Percentiles rank a stretch among this genome's conserved stretches.
Evolutionary conservation across 1,284 basidiomycete genomes (phyloP).

Genomic region (Rhodotorula sp.): DNA sequence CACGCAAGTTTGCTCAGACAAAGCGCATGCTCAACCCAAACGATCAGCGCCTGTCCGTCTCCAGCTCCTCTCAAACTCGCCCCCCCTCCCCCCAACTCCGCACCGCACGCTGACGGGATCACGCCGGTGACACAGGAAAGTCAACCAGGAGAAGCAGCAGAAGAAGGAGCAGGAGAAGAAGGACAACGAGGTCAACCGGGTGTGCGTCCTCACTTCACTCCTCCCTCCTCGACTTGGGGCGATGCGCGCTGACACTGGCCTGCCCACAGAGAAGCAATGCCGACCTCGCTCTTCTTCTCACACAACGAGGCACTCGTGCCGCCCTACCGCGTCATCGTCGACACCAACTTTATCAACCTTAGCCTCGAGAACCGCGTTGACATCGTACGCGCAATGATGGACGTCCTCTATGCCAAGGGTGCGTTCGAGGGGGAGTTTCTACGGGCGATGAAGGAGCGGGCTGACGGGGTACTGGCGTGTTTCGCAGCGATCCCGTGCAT

Average conservation of each 20-base stretch:
- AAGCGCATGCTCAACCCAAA: constrained; percentile 95
- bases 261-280: constrained; percentile 65
- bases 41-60: constrained; percentile 79
- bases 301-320: constrained; percentile 96
- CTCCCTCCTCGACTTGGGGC: background rate
- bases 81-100: background rate
- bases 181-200: constrained; percentile 52
- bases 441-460: accelerated
- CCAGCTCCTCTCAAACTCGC: background rate
- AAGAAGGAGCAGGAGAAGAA: constrained; percentile 54
- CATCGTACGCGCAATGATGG: constrained; percentile 97
- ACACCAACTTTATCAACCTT: constrained; percentile 99
- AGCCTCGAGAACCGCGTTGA: constrained; percentile 98
- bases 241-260: constrained; percentile 10
- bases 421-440: constrained; percentile 44
- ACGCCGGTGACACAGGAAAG: constrained; percentile 49
- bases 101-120: constrained; percentile 4
- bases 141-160: constrained; percentile 54
- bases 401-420: constrained; percentile 99
- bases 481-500: constrained; percentile 89
- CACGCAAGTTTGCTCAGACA: constrained; percentile 53
- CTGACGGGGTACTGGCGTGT: constrained; percentile 19
- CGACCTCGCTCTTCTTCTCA: constrained; percentile 88
- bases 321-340: constrained; percentile 94
- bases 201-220: constrained; percentile 47